These are phyloP conservation scores for Fusarium protoensiforme DNA, from an alignment of 2,329 filamentous ascomycete genomes.

Conservation along the genomic window DNA sequence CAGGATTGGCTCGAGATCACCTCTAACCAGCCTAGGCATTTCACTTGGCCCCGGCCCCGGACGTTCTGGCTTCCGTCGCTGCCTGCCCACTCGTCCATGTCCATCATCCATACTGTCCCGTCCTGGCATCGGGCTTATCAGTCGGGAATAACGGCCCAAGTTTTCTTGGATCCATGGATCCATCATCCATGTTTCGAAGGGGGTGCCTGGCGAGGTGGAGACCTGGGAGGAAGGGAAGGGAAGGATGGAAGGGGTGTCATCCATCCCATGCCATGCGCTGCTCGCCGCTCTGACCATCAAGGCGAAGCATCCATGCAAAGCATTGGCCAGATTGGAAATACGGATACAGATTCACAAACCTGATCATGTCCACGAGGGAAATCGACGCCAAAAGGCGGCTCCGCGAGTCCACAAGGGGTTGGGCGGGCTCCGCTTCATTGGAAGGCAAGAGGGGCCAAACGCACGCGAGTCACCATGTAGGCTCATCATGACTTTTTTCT, in stretches of 20 bases:
- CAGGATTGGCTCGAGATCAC: constrained; percentile 20
- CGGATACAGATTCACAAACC: constrained; percentile 2
- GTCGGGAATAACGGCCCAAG: constrained; percentile 28
- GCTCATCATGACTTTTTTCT: constrained; percentile 7
- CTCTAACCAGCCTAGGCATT: not conserved
- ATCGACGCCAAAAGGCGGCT: constrained; percentile 23
- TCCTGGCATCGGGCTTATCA: constrained; percentile 8
- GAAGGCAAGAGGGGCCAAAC: not conserved
- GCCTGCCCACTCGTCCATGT: not conserved
- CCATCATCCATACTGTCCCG: not conserved
- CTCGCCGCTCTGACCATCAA: not conserved
- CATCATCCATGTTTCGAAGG: constrained; percentile 22
- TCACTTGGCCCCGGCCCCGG: not conserved
- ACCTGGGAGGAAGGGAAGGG: not conserved
- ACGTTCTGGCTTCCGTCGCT: constrained; percentile 10
- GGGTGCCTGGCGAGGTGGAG: constrained; percentile 16
- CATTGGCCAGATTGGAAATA: constrained; percentile 21
- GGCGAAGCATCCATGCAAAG: constrained; percentile 9
- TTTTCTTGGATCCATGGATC: not conserved
- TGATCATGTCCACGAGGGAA: constrained; percentile 9
- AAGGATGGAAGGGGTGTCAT: not conserved
- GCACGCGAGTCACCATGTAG: constrained; percentile 16
- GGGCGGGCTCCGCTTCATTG: not conserved
- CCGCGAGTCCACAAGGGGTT: constrained; percentile 4
- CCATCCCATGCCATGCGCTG: constrained; percentile 13